phyloP scores from a whole-genome alignment of 2,329 filamentous ascomycete genomes.

The Ophiostoma ulmi region DNA sequence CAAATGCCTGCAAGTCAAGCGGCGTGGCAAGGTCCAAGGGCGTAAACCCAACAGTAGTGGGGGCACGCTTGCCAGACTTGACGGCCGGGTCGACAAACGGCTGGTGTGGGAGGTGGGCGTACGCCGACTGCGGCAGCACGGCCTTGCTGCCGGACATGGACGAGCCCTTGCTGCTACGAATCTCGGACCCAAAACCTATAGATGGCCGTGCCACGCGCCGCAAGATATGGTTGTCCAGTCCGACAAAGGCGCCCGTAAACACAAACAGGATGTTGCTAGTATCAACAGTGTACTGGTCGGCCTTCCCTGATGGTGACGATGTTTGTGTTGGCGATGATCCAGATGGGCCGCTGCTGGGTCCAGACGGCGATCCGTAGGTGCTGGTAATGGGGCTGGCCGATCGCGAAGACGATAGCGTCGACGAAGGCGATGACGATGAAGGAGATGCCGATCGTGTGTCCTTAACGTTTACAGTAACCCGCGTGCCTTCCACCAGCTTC shows the following conservation, averaged over 20 bases:
- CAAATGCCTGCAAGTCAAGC: conserved; percentile 73
- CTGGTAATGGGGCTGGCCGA: conserved; percentile 49
- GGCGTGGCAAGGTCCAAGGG: conserved; percentile 69
- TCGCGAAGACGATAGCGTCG: conserved; percentile 40
- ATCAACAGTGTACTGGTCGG: conserved; percentile 68
- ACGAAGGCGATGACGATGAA: conserved; percentile 37
- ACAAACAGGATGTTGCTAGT: conserved; percentile 98
- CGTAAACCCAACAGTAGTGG: conserved; percentile 40
- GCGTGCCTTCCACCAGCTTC: conserved; percentile 95
- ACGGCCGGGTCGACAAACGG: conserved; percentile 32
- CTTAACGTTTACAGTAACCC: conserved; percentile 86
- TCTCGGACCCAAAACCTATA: conserved; percentile 85
- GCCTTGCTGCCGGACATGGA: conserved; percentile 47
- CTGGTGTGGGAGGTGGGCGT: conserved; percentile 54
- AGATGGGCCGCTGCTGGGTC: conserved; percentile 31
- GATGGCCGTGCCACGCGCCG: conserved; percentile 79
- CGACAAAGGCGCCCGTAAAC: conserved; percentile 91
- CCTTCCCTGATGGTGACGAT: conserved; percentile 46
- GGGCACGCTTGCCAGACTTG: neutral
- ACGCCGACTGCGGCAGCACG: conserved; percentile 60
- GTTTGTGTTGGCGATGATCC: conserved; percentile 41
- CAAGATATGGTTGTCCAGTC: conserved; percentile 79
- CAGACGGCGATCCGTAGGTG: conserved; percentile 44
- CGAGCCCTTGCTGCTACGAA: conserved; percentile 53
- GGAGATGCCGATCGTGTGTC: conserved; percentile 50